Percentiles rank a stretch among this genome's conserved stretches.
These are phyloP conservation scores for Talaromyces sp. DNA, from an alignment of 2,329 filamentous ascomycete genomes.

Conservation along the genomic window DNA sequence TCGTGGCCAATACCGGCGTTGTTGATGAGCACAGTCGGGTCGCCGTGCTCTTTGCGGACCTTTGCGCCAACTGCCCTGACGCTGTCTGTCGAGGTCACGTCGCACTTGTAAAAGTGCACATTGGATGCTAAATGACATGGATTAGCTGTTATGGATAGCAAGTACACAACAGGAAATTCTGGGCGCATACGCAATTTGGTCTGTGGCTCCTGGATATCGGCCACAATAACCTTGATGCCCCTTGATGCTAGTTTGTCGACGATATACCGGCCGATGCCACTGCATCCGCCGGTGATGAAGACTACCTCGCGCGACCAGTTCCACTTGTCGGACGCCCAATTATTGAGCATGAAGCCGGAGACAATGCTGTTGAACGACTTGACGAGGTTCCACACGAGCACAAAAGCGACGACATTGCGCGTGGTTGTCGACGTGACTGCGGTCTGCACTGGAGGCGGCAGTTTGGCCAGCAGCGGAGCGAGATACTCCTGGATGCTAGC, in stretches of 20 bases:
- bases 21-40: constrained; percentile 47
- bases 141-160: not conserved
- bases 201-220: constrained; percentile 32
- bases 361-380: constrained; percentile 25
- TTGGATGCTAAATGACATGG: constrained; percentile 21
- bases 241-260: constrained; percentile 25
- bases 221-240: constrained; percentile 30
- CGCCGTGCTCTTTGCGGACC: constrained; percentile 37
- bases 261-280: constrained; percentile 36
- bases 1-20: constrained; percentile 48
- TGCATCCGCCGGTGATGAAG: constrained; percentile 33
- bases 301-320: constrained; percentile 26
- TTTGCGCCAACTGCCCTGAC: constrained; percentile 30
- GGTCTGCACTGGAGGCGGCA: constrained; percentile 25
- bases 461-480: constrained; percentile 14
- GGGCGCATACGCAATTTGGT: constrained; percentile 23
- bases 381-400: constrained; percentile 22
- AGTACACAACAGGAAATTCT: too few relatives aligned
- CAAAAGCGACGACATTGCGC: constrained; percentile 21
- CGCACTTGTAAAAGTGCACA: constrained; percentile 32
- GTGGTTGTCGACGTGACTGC: constrained; percentile 23
- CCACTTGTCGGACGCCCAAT: constrained; percentile 29
- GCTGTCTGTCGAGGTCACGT: constrained; percentile 32
- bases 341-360: constrained; percentile 13
- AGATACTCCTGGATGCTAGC: not conserved